Evolutionary conservation across 2,329 filamentous ascomycete genomes (phyloP).

Genomic region (Aspergillus thermomutatus): DNA sequence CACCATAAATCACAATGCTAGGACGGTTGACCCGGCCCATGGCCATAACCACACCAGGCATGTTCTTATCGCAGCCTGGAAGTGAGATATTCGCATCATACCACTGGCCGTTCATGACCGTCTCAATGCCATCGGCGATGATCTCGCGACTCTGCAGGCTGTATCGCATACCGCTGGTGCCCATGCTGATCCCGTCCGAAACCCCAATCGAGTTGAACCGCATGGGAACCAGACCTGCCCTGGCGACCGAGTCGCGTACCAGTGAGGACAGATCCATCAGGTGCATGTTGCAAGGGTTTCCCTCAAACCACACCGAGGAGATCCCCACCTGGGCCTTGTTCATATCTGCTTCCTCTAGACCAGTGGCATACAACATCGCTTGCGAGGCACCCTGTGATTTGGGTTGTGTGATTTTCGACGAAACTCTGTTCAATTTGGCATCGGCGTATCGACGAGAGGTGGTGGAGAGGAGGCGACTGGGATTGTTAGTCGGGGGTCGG

Average conservation of each 20-base stretch:
- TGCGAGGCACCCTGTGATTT: constrained; percentile 98
- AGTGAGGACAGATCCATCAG: constrained; percentile 81
- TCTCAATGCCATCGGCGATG: constrained; percentile 97
- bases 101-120: constrained; percentile 98
- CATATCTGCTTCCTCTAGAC: constrained; percentile 81
- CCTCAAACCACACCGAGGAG: constrained; percentile 95
- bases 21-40: constrained; percentile 95
- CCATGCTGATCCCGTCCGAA: constrained; percentile 97
- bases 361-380: constrained; percentile 97
- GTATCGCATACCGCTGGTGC: constrained; percentile 94
- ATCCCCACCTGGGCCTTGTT: constrained; percentile 97
- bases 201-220: constrained; percentile 99
- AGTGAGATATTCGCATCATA: constrained; percentile 97
- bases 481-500: background rate
- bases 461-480: constrained; percentile 36
- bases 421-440: constrained; percentile 75
- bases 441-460: constrained; percentile 47
- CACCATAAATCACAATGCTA: constrained; percentile 96
- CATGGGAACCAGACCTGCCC: constrained; percentile 82
- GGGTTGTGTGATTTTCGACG: constrained; percentile 83
- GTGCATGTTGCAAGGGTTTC: constrained; percentile 99
- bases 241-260: constrained; percentile 68
- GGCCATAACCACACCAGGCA: constrained; percentile 88
- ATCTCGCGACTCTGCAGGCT: constrained; percentile 91
- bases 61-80: constrained; percentile 99